Evolutionary conservation across 352 stramenopile species (phyloP), one percentile per base, ranked within the genome.

Genomic region (Pythium coloratum): DNA sequence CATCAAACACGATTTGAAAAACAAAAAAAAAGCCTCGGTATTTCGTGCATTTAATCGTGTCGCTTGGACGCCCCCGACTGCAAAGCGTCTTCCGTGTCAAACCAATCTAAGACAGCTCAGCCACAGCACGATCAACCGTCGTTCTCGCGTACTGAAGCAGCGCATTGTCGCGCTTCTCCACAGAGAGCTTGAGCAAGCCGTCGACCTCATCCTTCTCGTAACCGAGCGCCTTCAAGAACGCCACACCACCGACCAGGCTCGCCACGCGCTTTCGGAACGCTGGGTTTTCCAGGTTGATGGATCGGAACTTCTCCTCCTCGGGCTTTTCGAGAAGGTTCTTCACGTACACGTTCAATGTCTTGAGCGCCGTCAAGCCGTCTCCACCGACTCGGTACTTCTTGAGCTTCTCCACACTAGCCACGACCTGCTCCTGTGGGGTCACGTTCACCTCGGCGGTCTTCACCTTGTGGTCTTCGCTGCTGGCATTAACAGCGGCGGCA

Each of bases 251-350:
- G 24, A 95, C 73, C 8, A 97, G 76, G 51, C 81, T 86, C 32
- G 80, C 84, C 47, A 98, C 90, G 16, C 92, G 89, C 69, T 94
- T 93, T 59, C 92, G 92, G 71, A 97, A 97, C 28, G 91, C 92
- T 6, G 86, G 69, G 57, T 97, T 97, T 46, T 96, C 88, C 32
- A 96, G 56, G 71, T 97, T 97, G 69, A 98, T 96, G 20, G 80
- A 87, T 12, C 88, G 86, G 73, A 96, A 98, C 64, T 97, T 98
- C 6, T 96, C 86, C 51, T 96, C 89, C 2, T 92, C 80, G 0
- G 89, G 88, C 56, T 96, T 96, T 44, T 95, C 84, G 16, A 97
- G 33, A 50, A 96, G 64, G 60, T 97, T 97, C 70, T 88, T 91
- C 28, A 97, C 75, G 64, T 96, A 96, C 67, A 96, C 87, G 47